Base-by-base conservation (phyloP, 352 stramenopile species). In the Globisporangium rhizosaccharum region DNA sequence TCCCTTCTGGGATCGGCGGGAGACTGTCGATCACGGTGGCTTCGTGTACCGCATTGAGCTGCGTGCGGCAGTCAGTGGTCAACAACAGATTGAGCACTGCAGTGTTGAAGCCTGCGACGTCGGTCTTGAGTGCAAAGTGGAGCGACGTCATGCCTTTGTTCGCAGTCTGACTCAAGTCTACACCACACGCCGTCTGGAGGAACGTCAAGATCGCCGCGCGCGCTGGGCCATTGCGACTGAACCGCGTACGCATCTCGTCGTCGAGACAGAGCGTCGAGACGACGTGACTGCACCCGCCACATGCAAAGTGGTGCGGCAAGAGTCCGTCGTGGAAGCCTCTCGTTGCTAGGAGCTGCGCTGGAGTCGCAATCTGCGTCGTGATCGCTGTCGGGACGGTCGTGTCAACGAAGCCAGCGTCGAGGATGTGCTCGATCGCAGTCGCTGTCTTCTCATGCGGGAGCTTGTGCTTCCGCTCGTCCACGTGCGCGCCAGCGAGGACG, bases 401-500 rank as follows among this genome's bases (percentile, higher is more conserved):
- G 6, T 69, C 73, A 9, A 59, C 48, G 0, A 86, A 64, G 0
- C 77, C 83, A 23, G 48, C 64, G 44, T 80, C 66, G 8, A 92
- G 66, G 33, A 88, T 71, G 3, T 51, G 51, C 28, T 90, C 81
- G n/a, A 92, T 76, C n/a, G 63, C 71, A 14, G 86, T 54, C 3
- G 73, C 69, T 9, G 64, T 52, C 30, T 90, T 90, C 54, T 88
- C 77, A 5, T 59, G 41, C 12, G 44, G 15, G 0, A 70, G 62
- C 53, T 88, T 90, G 63, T 86, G 71, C 50, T 92, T 92, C 3
- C 77, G 77, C 12, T 51, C 15, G 45, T 92, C 83, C 1, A 41
- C 41, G 57, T 86, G 70, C 26, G 55, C n/a, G 9, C 76, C 79
- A 11, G 59, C 14, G 2, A 57, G 39, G 2, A 82, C 57, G 0